Evolutionary conservation across 306 rosid genomes (phyloP).

Genomic region (Chamaecrista fasciculata): DNA sequence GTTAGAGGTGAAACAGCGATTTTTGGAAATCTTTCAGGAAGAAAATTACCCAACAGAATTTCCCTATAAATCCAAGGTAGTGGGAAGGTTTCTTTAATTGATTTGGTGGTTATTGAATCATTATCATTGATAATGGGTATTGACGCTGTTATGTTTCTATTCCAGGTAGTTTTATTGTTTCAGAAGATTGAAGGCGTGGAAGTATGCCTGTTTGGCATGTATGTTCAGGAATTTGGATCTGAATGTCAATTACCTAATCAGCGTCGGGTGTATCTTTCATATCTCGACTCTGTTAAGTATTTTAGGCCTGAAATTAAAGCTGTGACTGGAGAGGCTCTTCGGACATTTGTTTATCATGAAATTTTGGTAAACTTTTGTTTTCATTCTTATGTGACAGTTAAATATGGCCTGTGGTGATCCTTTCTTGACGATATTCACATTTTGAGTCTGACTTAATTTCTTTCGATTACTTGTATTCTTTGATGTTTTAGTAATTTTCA

Average conservation of each 20-base stretch:
- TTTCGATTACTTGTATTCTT: background rate
- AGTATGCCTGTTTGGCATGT: slow-evolving; percentile 99
- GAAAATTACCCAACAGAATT: slow-evolving; percentile 94
- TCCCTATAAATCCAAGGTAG: slow-evolving; percentile 97
- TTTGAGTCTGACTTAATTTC: background rate
- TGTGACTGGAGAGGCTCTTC: slow-evolving; percentile 91
- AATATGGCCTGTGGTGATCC: too few relatives aligned
- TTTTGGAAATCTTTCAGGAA: slow-evolving; percentile 91
- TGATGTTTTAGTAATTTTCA: slow-evolving; percentile 2
- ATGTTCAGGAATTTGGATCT: slow-evolving; percentile 97
- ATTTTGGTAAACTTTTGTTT: slow-evolving; percentile 60
- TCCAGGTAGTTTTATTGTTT: slow-evolving; percentile 84
- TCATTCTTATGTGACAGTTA: slow-evolving; percentile 5
- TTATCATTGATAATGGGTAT: background rate
- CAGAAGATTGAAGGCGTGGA: slow-evolving; percentile 99
- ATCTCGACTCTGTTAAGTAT: slow-evolving; percentile 96
- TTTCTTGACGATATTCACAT: slow-evolving; percentile 28
- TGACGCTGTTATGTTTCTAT: slow-evolving; percentile 12
- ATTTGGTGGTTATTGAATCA: slow-evolving; percentile 3
- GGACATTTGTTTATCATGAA: slow-evolving; percentile 97
- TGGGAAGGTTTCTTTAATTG: slow-evolving; percentile 16
- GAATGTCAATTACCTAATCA: slow-evolving; percentile 88
- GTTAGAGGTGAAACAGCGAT: slow-evolving; percentile 91
- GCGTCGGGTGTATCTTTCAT: slow-evolving; percentile 96
- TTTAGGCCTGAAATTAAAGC: slow-evolving; percentile 92